These are phyloP conservation scores for Aureobasidium sp. DNA, from an alignment of 2,329 filamentous ascomycete species.

Conservation along the genomic window DNA sequence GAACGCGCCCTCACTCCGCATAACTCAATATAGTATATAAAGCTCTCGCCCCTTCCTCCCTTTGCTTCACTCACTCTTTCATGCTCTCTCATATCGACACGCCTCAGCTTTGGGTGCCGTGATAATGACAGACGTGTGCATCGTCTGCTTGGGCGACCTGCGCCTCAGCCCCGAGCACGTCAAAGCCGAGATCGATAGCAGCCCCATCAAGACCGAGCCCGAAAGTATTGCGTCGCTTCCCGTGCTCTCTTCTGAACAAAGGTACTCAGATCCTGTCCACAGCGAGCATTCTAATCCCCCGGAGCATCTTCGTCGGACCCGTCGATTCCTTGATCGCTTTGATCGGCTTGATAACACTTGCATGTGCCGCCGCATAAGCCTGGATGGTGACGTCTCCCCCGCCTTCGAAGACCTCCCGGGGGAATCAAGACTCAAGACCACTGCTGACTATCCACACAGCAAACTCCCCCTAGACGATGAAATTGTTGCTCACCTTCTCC, in stretches of 20 bases:
- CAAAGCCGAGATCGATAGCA: not conserved
- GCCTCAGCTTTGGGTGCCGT: slow-evolving; percentile 5
- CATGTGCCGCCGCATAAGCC: slow-evolving; percentile 27
- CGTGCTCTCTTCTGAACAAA: slow-evolving; percentile 1
- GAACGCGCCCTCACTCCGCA: not conserved
- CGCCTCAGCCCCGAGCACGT: slow-evolving; percentile 29
- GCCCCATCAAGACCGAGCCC: not conserved
- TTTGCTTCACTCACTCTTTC: not conserved
- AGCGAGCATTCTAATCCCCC: not conserved
- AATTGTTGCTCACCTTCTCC: slow-evolving; percentile 52
- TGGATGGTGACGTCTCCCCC: slow-evolving; percentile 29
- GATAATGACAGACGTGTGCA: slow-evolving; percentile 58
- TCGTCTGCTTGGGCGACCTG: slow-evolving; percentile 64
- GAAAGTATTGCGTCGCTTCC: not conserved
- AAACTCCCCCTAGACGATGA: slow-evolving; percentile 35
- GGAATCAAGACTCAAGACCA: slow-evolving; percentile 10
- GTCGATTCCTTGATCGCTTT: slow-evolving; percentile 24
- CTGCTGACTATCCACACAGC: slow-evolving; percentile 22
- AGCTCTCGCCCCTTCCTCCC: not conserved
- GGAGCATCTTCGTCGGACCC: slow-evolving; percentile 16
- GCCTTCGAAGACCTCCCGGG: slow-evolving; percentile 22
- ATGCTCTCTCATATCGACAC: slow-evolving; percentile 6
- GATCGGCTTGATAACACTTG: slow-evolving; percentile 31
- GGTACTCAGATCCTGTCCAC: slow-evolving; percentile 7
- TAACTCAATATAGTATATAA: slow-evolving; percentile 2